A percentile compares a stretch with the other conserved stretches of the same genome.
Evolutionary conservation across 2,329 filamentous ascomycete species (phyloP).

Genomic region (Sporothrix humicola): DNA sequence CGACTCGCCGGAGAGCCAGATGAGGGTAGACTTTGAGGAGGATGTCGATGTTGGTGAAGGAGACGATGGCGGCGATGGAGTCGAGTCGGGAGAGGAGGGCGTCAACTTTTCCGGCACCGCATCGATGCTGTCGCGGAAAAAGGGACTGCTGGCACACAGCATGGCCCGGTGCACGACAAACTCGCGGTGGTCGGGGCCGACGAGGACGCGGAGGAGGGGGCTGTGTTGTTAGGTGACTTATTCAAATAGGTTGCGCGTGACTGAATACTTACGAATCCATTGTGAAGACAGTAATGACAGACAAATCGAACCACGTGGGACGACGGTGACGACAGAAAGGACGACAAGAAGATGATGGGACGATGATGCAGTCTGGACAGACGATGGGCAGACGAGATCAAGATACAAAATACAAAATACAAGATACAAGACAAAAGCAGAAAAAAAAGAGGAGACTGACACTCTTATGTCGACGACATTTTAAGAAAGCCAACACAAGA

Average conservation of each 20-base stretch:
- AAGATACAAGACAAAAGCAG: too few species aligned
- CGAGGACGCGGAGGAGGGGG: conserved; percentile 43
- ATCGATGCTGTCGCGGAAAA: conserved; percentile 56
- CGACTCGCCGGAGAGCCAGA: conserved; percentile 54
- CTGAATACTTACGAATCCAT: conserved; percentile 5
- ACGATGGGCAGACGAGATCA: neutral
- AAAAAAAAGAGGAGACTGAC: conserved; percentile 5
- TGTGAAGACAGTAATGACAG: neutral
- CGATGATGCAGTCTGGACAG: neutral
- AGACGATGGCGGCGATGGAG: neutral
- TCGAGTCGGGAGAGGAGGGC: neutral
- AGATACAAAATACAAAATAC: neutral
- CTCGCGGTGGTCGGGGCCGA: conserved; percentile 43
- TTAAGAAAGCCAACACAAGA: too few species aligned
- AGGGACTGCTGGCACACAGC: conserved; percentile 54
- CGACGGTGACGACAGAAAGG: conserved; percentile 20
- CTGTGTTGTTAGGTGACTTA: too few species aligned
- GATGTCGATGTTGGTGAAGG: neutral
- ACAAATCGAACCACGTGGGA: conserved; percentile 14
- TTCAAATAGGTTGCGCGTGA: too few species aligned
- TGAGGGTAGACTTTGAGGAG: conserved; percentile 37
- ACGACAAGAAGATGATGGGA: neutral
- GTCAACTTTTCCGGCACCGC: conserved; percentile 42
- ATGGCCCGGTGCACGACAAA: conserved; percentile 47
- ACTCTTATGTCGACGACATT: conserved; percentile 16